These are phyloP conservation scores for Leptographium galeiforme DNA, from an alignment of 2,329 filamentous ascomycete species.

Conservation along the genomic window DNA sequence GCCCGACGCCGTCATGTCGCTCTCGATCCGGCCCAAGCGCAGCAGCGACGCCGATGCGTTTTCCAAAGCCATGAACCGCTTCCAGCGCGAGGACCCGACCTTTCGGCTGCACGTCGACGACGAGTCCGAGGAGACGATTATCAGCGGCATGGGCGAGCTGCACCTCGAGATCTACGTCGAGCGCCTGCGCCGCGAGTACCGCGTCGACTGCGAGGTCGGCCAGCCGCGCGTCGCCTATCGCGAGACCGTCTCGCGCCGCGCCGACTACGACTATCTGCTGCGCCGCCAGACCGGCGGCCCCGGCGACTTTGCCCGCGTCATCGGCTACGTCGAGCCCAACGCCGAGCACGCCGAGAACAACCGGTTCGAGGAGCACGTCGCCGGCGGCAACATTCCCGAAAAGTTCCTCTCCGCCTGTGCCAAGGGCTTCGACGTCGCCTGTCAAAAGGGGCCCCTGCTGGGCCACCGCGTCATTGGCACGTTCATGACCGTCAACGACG, in stretches of 20 bases:
- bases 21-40: conserved; percentile 93
- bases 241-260: conserved; percentile 71
- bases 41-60: conserved; percentile 88
- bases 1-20: conserved; percentile 92
- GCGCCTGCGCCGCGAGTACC: conserved; percentile 92
- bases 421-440: conserved; percentile 80
- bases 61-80: conserved; percentile 96
- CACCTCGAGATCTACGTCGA: conserved; percentile 97
- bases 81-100: conserved; percentile 95
- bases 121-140: conserved; percentile 93
- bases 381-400: conserved; percentile 83
- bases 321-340: conserved; percentile 82
- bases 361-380: conserved; percentile 73
- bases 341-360: conserved; percentile 35
- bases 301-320: conserved; percentile 87
- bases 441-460: conserved; percentile 76
- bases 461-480: conserved; percentile 87
- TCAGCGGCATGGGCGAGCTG: conserved; percentile 95
- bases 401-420: conserved; percentile 91
- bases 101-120: conserved; percentile 88
- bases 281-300: conserved; percentile 94
- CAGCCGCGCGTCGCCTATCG: conserved; percentile 95
- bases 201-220: conserved; percentile 88
- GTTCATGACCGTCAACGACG: conserved; percentile 87
- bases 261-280: conserved; percentile 83